Evolutionary conservation across 192 early-diverging fungal species (phyloP).

Genomic region (Coemansia biformis): DNA sequence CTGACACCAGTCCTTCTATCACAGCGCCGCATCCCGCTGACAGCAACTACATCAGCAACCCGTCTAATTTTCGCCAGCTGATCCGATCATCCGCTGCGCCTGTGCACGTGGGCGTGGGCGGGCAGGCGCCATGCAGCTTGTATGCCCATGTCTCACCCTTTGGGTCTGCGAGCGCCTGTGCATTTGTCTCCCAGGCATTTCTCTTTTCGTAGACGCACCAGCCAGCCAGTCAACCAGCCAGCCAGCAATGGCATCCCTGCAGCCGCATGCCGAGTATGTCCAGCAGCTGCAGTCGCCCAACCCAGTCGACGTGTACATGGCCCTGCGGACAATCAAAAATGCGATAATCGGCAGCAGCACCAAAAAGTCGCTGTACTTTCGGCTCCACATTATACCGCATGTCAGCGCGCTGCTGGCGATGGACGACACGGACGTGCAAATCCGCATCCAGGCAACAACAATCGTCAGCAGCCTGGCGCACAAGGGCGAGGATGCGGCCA

Average conservation of each 20-base stretch:
- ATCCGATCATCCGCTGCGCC: too few relatives aligned
- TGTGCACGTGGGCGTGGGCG: too few relatives aligned
- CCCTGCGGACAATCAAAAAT: constrained; percentile 46
- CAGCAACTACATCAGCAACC: too few relatives aligned
- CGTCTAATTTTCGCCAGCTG: too few relatives aligned
- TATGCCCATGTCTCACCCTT: too few relatives aligned
- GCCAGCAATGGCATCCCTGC: constrained; percentile 14
- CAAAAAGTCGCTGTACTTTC: constrained; percentile 42
- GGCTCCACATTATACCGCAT: constrained; percentile 30
- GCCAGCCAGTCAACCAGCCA: too few relatives aligned
- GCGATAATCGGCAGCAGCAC: constrained; percentile 44
- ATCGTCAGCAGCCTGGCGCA: constrained; percentile 45
- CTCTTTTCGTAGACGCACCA: too few relatives aligned
- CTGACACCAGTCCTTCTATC: too few relatives aligned
- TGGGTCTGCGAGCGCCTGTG: too few relatives aligned
- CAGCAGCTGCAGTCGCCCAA: constrained; percentile 41
- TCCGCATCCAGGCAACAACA: constrained; percentile 37
- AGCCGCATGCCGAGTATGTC: constrained; percentile 13
- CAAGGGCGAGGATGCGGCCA: constrained; percentile 26
- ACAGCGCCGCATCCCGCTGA: too few relatives aligned
- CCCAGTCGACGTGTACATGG: constrained; percentile 40
- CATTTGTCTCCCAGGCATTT: too few relatives aligned
- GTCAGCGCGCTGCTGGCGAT: constrained; percentile 29
- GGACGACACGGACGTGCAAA: constrained; percentile 32
- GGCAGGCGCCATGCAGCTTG: too few relatives aligned